Percentiles rank a stretch among this genome's conserved stretches.
These are phyloP conservation scores for Cichorium intybus DNA, from an alignment of 140 eudicot genomes.

Conservation along the genomic window DNA sequence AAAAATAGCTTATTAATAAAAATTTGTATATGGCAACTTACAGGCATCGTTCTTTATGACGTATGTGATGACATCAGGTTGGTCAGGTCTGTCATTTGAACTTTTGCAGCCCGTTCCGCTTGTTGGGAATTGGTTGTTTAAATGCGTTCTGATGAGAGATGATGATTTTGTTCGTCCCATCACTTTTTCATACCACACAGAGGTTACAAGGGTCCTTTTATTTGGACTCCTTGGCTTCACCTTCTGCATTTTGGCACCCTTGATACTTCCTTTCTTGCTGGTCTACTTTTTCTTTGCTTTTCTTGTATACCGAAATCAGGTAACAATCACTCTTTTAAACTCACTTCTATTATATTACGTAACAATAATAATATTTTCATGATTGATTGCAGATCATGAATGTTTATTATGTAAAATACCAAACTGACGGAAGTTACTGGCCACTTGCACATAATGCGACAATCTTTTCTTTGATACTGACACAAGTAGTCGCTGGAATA, in stretches of 20 bases:
- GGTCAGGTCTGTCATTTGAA: conserved; percentile 92
- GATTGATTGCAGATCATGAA: conserved; percentile 64
- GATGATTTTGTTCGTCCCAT: conserved; percentile 45
- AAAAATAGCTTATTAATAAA: no score
- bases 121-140: conserved; percentile 58
- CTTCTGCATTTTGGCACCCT: conserved; percentile 77
- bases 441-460: conserved; percentile 70
- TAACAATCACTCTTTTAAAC: not conserved
- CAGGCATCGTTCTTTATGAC: conserved; percentile 90
- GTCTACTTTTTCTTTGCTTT: conserved; percentile 81
- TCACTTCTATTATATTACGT: no score
- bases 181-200: conserved; percentile 89
- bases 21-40: no score
- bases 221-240: conserved; percentile 91
- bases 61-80: conserved; percentile 91
- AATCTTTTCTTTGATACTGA: conserved; percentile 79
- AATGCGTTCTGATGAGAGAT: conserved; percentile 50
- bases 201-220: conserved; percentile 76
- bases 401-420: conserved; percentile 71
- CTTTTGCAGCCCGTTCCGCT: conserved; percentile 80
- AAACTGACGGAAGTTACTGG: conserved; percentile 92
- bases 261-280: conserved; percentile 81
- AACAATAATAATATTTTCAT: not conserved
- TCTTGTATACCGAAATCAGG: conserved; percentile 95
- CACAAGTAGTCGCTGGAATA: conserved; percentile 72